Evolutionary conservation across 805 yeast genomes (phyloP).

Genomic region (Metschnikowia gelsemii): DNA sequence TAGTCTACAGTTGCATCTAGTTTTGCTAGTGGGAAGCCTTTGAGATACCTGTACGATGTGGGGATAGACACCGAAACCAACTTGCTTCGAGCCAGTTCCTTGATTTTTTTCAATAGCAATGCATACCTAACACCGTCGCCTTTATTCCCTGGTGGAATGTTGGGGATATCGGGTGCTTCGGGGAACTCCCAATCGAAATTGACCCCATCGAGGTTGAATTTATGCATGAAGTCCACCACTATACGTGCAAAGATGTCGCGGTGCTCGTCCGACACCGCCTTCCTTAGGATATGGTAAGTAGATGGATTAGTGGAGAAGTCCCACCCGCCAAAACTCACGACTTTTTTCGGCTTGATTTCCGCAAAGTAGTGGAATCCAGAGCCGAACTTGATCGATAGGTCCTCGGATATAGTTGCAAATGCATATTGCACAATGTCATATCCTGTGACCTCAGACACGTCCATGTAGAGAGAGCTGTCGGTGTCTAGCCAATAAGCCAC

Average conservation of each 20-base stretch:
- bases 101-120: background rate
- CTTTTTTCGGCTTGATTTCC: background rate
- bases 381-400: background rate
- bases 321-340: slow-evolving; percentile 3
- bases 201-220: background rate
- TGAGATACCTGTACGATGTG: slow-evolving; percentile 1
- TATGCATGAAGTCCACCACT: background rate
- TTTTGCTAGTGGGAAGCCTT: slow-evolving; percentile 1
- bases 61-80: slow-evolving; percentile 1
- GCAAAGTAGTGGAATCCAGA: background rate
- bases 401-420: background rate
- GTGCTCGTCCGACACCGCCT: background rate
- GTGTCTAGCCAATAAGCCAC: slow-evolving; percentile 1
- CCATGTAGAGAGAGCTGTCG: background rate
- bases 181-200: slow-evolving; percentile 2
- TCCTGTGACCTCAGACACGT: background rate
- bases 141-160: background rate
- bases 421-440: slow-evolving; percentile 1
- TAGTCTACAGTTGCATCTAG: background rate
- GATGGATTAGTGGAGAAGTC: background rate
- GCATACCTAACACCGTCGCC: slow-evolving; percentile 1
- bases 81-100: background rate
- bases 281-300: background rate
- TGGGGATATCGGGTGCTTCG: slow-evolving; percentile 1
- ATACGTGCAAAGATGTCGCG: background rate